These are phyloP conservation scores for Taphrina confusa DNA, from an alignment of 1,139 yeast species.

Conservation along the genomic window DNA sequence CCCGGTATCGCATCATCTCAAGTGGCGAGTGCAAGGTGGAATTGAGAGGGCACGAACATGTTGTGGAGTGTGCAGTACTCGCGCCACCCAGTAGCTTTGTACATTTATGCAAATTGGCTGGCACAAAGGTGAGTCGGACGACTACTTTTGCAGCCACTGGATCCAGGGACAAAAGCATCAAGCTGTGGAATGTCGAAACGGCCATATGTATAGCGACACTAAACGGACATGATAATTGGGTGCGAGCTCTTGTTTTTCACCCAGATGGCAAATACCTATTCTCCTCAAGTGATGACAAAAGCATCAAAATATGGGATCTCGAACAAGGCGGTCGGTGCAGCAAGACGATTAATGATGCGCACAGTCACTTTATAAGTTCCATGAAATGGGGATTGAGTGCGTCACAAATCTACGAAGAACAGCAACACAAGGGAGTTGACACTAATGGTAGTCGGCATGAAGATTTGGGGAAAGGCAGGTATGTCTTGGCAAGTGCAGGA, in stretches of 20 bases:
- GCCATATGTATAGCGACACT: conserved; percentile 61
- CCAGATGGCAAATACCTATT: conserved; percentile 73
- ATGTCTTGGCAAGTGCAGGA: conserved; percentile 72
- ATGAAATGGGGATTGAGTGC: conserved; percentile 57
- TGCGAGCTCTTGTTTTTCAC: conserved; percentile 66
- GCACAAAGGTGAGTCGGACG: conserved; percentile 22
- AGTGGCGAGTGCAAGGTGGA: conserved; percentile 70
- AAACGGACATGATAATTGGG: conserved; percentile 86
- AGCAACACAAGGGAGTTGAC: conserved; percentile 36
- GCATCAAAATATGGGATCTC: conserved; percentile 79
- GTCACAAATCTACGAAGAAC: conserved; percentile 18
- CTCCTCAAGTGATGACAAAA: conserved; percentile 78
- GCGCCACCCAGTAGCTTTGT: conserved; percentile 59
- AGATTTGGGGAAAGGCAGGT: conserved; percentile 42
- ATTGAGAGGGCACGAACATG: conserved; percentile 72
- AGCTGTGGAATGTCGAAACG: conserved; percentile 74
- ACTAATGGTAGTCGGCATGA: conserved; percentile 28
- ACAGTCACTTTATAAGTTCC: conserved; percentile 71
- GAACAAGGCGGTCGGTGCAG: conserved; percentile 57
- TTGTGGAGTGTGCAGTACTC: conserved; percentile 71
- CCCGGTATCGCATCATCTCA: conserved; percentile 63
- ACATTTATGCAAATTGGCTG: conserved; percentile 53
- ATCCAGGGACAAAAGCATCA: conserved; percentile 75
- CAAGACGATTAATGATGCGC: conserved; percentile 58
- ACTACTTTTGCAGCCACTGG: conserved; percentile 61